Percentiles rank a stretch among this genome's conserved stretches.
These are phyloP conservation scores for Heliamphora pulchella DNA, from an alignment of 179 eudicot genomes.

Conservation along the genomic window DNA sequence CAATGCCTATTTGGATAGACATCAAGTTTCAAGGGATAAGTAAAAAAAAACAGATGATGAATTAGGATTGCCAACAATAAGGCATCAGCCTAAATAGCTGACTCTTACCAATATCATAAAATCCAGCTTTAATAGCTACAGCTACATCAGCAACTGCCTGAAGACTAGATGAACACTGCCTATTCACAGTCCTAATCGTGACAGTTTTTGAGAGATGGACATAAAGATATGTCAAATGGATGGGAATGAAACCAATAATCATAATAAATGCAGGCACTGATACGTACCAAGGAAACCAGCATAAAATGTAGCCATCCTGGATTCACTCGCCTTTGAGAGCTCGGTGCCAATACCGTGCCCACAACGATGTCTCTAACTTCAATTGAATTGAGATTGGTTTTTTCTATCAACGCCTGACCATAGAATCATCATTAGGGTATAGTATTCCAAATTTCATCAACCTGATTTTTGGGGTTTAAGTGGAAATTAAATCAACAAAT, in stretches of 20 bases:
- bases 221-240: slow-evolving; percentile 2
- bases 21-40: not conserved
- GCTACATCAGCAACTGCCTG: slow-evolving; percentile 99
- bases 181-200: slow-evolving; percentile 86
- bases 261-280: too few relatives aligned
- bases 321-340: slow-evolving; percentile 77
- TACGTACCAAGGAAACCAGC: slow-evolving; percentile 46
- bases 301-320: slow-evolving; percentile 95
- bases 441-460: not conserved
- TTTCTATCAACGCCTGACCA: slow-evolving; percentile 73
- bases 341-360: slow-evolving; percentile 87
- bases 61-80: not conserved
- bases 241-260: slow-evolving; percentile 6
- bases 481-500: not conserved
- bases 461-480: not conserved
- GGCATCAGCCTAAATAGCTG: not conserved
- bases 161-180: slow-evolving; percentile 98
- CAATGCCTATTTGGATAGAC: slow-evolving; percentile 49
- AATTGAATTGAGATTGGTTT: slow-evolving; percentile 66
- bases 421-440: slow-evolving; percentile 5
- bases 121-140: slow-evolving; percentile 88
- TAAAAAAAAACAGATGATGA: not conserved
- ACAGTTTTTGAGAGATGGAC: slow-evolving; percentile 54
- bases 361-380: slow-evolving; percentile 95
- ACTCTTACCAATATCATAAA: slow-evolving; percentile 75